Evolutionary conservation across 768 basidiomycete species (phyloP).

Genomic region (Mrakia frigida): DNA sequence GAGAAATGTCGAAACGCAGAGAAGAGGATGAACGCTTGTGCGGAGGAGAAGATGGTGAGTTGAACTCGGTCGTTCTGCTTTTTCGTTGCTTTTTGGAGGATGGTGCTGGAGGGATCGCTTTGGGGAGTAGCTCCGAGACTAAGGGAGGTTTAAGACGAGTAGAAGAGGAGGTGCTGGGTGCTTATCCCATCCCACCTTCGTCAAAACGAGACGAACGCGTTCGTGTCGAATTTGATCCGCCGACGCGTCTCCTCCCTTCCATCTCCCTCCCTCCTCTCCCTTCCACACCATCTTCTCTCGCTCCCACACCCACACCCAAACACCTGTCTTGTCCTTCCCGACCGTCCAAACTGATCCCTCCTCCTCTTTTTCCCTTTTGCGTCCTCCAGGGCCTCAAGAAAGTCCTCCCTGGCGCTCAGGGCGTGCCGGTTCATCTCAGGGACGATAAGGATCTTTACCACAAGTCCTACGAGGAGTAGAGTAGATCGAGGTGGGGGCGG

Average conservation of each 20-base stretch:
- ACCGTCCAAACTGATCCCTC: not conserved
- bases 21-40: constrained; percentile 80
- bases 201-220: no score
- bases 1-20: constrained; percentile 93
- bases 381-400: constrained; percentile 22
- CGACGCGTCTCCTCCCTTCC: no score
- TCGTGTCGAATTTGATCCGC: no score
- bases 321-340: no score
- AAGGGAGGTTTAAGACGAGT: no score
- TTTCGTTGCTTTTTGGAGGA: not conserved
- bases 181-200: no score
- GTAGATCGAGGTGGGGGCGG: no score
- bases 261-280: no score
- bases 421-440: constrained; percentile 9
- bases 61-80: not conserved
- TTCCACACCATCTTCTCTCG: no score
- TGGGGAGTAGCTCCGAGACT: no score
- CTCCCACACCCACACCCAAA: no score
- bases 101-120: not conserved
- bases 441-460: constrained; percentile 5
- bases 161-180: no score
- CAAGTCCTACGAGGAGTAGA: not conserved
- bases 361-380: not conserved
- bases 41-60: constrained; percentile 89
- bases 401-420: constrained; percentile 1